Conservation (phyloP, 495 filamentous ascomycete genomes). For the Aspergillus carlsbadensis region DNA sequence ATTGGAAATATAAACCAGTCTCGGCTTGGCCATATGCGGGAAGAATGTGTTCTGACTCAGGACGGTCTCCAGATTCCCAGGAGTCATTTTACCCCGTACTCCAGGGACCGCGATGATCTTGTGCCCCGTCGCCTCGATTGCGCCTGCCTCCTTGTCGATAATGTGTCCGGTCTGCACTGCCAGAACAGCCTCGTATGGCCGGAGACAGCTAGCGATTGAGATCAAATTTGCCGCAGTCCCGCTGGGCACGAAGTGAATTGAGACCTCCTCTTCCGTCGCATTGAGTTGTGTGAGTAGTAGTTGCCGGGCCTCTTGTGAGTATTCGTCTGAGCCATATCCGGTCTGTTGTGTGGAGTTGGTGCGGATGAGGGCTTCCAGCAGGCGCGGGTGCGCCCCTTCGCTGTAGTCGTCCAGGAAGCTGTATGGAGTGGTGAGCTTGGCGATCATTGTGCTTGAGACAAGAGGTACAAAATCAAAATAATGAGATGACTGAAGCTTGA, state of each 20-base stretch:
- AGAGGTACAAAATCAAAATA: not conserved
- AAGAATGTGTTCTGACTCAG: constrained; percentile 40
- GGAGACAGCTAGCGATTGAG: constrained; percentile 43
- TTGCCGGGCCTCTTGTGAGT: constrained; percentile 30
- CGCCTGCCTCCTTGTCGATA: constrained; percentile 43
- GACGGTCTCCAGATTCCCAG: constrained; percentile 33
- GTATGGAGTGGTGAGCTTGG: constrained; percentile 26
- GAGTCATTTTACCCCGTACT: constrained; percentile 41
- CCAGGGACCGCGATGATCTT: constrained; percentile 42
- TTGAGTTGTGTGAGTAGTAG: constrained; percentile 32
- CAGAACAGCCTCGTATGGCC: constrained; percentile 44
- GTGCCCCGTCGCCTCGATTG: constrained; percentile 47
- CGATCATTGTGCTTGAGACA: constrained; percentile 9
- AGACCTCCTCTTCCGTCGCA: constrained; percentile 36
- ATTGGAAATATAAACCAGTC: constrained; percentile 44
- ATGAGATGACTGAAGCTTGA: not conserved
- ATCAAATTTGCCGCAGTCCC: constrained; percentile 46
- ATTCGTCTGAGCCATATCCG: constrained; percentile 41
- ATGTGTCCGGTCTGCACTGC: constrained; percentile 44
- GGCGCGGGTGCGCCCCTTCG: constrained; percentile 45
- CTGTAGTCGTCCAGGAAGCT: constrained; percentile 49
- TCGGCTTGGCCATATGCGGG: constrained; percentile 46
- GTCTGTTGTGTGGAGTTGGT: constrained; percentile 41
- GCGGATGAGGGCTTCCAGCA: constrained; percentile 40
- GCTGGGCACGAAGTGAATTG: constrained; percentile 45